Percentiles rank a stretch among this genome's conserved stretches.
Evolutionary conservation across 139 green algal species (phyloP).

Genomic region (Picochlorum costavermella): DNA sequence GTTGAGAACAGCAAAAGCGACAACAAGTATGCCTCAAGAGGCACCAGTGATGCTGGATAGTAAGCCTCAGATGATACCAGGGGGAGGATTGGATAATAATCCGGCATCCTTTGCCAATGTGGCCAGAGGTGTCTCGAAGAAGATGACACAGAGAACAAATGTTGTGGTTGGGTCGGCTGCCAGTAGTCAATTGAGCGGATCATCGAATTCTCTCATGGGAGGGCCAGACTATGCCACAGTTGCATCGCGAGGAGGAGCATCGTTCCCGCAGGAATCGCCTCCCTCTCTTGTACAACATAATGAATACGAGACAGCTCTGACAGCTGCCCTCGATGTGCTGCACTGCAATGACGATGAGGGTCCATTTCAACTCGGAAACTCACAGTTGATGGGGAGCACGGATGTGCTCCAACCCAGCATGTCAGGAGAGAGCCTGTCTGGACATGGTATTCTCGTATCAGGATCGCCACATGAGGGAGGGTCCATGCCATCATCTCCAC

Average conservation of each 20-base stretch:
- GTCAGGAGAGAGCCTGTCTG: no score
- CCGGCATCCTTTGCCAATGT: conserved; percentile 2
- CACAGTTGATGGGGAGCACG: no score
- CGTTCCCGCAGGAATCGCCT: no score
- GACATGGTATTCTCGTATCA: no score
- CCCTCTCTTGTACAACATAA: no score
- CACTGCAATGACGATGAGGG: not conserved
- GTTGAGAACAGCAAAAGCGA: not conserved
- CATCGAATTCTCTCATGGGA: not conserved
- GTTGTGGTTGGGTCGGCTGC: not conserved
- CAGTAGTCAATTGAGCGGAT: not conserved
- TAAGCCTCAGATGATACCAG: not conserved
- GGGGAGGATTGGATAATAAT: not conserved
- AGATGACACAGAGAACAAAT: no score
- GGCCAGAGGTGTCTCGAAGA: not conserved
- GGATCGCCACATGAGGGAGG: no score
- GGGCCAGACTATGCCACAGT: no score
- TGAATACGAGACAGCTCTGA: not conserved
- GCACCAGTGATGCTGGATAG: not conserved
- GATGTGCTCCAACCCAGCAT: no score
- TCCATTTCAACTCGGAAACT: not conserved
- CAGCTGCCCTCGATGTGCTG: not conserved
- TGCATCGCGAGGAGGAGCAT: no score
- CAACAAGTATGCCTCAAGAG: not conserved
- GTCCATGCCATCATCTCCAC: no score